A percentile compares a stretch with the other conserved stretches of the same genome.
Conservation (phyloP, 352 stramenopile species). For the Phytophthora idaei region DNA sequence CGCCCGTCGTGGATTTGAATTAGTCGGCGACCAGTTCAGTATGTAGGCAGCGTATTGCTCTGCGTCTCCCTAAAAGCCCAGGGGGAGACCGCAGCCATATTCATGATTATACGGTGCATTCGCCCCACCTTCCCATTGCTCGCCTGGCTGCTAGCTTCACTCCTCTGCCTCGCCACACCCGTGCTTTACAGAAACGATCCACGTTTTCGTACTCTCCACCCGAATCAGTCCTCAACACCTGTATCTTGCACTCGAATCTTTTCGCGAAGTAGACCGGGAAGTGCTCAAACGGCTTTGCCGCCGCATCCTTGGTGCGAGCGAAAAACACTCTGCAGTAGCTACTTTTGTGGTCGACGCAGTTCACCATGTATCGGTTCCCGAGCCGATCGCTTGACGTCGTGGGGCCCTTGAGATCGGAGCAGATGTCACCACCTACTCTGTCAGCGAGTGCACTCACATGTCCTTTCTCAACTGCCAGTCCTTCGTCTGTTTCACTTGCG, state of each 20-base stretch:
- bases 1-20: no score
- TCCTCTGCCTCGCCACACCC: background rate
- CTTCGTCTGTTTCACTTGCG: background rate
- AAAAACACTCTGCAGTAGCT: no score
- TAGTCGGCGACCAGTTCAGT: no score
- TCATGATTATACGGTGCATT: background rate
- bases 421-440: background rate
- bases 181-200: background rate
- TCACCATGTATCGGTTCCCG: background rate
- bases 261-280: background rate
- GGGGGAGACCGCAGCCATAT: background rate
- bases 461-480: background rate
- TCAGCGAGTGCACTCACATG: background rate
- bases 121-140: background rate
- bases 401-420: background rate
- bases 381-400: background rate
- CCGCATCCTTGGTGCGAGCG: background rate
- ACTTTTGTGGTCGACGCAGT: background rate
- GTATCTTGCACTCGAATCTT: background rate
- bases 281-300: background rate
- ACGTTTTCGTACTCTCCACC: background rate
- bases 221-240: background rate
- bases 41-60: no score
- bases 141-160: background rate
- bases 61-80: no score